These are phyloP conservation scores for Skeletonema potamos DNA, from an alignment of 108 stramenopile genomes.

Conservation along the genomic window DNA sequence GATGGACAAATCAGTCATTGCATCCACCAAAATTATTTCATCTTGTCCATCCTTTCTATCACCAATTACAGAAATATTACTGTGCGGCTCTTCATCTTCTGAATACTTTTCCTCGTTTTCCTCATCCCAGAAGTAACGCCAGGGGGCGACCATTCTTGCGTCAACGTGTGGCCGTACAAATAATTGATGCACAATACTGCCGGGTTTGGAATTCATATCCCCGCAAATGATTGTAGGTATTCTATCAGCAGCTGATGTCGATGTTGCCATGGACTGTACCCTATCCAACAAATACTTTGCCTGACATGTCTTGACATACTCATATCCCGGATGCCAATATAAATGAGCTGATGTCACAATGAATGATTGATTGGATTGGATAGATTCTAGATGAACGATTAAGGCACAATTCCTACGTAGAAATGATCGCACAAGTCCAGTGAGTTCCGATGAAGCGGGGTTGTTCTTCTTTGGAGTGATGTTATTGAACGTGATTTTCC, in stretches of 20 bases:
- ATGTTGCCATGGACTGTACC: conserved; percentile 37
- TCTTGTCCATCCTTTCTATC: conserved; percentile 34
- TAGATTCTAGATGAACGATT: conserved; percentile 48
- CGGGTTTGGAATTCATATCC: conserved; percentile 80
- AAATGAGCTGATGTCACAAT: conserved; percentile 76
- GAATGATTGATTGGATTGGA: conserved; percentile 24
- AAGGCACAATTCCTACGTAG: conserved; percentile 75
- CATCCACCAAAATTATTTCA: neutral
- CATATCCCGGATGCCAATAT: conserved; percentile 86
- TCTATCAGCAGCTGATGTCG: neutral
- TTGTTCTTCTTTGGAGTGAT: conserved; percentile 39
- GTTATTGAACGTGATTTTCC: conserved; percentile 1
- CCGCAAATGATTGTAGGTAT: conserved; percentile 66
- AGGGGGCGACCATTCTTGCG: conserved; percentile 75
- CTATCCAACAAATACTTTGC: conserved; percentile 69
- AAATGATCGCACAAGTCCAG: conserved; percentile 63
- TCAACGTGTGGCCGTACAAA: conserved; percentile 61
- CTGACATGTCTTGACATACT: conserved; percentile 78
- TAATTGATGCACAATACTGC: conserved; percentile 66
- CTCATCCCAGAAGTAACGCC: conserved; percentile 51
- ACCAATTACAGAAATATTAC: neutral
- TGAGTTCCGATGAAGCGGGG: conserved; percentile 49
- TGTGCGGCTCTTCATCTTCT: conserved; percentile 17
- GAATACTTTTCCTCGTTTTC: conserved; percentile 30
- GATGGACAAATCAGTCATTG: neutral